Base-by-base conservation (phyloP, 2,329 filamentous ascomycete species). In the Penicillium palitans region DNA sequence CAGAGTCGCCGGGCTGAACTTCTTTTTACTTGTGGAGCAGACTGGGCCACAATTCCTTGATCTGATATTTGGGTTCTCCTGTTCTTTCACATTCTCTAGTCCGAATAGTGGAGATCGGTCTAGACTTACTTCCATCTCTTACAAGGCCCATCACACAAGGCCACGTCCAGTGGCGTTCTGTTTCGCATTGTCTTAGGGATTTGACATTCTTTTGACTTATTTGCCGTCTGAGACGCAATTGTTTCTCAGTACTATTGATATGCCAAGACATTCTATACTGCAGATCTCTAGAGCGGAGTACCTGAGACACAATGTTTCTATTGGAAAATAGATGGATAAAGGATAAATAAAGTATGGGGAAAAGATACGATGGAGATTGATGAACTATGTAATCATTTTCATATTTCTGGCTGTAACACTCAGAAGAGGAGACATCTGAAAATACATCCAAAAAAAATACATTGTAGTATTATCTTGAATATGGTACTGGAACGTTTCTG, bases 1-100 rank as follows among this genome's bases (percentile, higher is more conserved):
- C 24, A 59, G 63, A 58, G 58, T 60, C 54, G 55, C 56, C 53
- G 25, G 21, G 35, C 21, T 24, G 8, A n/a, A 24, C 37, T 52
- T 39, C 24, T 33, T 49, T 33, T n/a, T 6, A 29, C 37, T 41
- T 44, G 9, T 2, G 9, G 37, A 40, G 37, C 6, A 21, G 9
- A 41, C 15, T 31, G 8, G 31, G 25, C 19, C 19, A 33, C 27
- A 25, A 35, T 31, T 33, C 1, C 33, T 55, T 25, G 45, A 17
- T n/a, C 31, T 37, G 35, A 29, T 40, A 19, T 41, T 19, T 13
- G n/a, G 21, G 27, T 35, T 37, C 41, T 33, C 37, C 15, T 35
- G 9, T 52, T 45, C 17, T 27, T 37, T 37, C 19, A 35, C 21
- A 25, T 55, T 41, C 17, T 17, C 27, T 15, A 33, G 15, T n/a